Percentiles rank a stretch among this genome's conserved stretches.
These are phyloP conservation scores for Magnusiomyces sp. DNA, from an alignment of 1,139 yeast genomes.

Conservation along the genomic window DNA sequence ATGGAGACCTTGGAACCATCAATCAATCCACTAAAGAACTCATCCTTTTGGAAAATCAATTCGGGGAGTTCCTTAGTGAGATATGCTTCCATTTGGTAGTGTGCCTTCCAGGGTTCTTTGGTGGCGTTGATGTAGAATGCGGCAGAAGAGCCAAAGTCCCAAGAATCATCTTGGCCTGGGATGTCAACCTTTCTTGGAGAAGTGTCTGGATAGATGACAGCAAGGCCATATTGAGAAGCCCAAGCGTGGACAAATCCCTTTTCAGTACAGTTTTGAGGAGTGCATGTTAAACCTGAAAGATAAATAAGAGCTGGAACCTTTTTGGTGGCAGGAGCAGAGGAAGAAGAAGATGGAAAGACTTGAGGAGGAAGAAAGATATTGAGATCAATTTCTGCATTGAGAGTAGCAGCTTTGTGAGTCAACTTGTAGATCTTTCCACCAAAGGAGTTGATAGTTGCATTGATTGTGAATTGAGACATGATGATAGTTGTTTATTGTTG, in stretches of 20 bases:
- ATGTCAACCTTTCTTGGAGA: conserved; percentile 90
- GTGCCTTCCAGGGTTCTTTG: conserved; percentile 54
- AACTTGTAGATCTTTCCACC: conserved; percentile 74
- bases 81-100: conserved; percentile 84
- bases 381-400: conserved; percentile 72
- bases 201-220: conserved; percentile 89
- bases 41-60: conserved; percentile 40
- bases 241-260: conserved; percentile 82
- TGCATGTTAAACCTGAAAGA: conserved; percentile 86
- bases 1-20: conserved; percentile 58
- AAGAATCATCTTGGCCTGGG: conserved; percentile 73
- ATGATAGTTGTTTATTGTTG: too few relatives aligned
- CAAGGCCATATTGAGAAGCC: conserved; percentile 77
- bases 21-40: conserved; percentile 31
- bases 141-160: conserved; percentile 93
- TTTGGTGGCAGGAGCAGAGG: conserved; percentile 19
- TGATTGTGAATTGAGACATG: conserved; percentile 37
- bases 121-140: conserved; percentile 90
- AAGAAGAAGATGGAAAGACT: too few relatives aligned
- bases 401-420: conserved; percentile 56
- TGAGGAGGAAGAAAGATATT: conserved; percentile 72
- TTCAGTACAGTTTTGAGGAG: conserved; percentile 91
- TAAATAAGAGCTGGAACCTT: conserved; percentile 66
- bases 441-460: conserved; percentile 54
- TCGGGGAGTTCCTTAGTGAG: conserved; percentile 64